These are phyloP conservation scores for Lachnum nothofagi DNA, from an alignment of 2,329 filamentous ascomycete species.

Conservation along the genomic window DNA sequence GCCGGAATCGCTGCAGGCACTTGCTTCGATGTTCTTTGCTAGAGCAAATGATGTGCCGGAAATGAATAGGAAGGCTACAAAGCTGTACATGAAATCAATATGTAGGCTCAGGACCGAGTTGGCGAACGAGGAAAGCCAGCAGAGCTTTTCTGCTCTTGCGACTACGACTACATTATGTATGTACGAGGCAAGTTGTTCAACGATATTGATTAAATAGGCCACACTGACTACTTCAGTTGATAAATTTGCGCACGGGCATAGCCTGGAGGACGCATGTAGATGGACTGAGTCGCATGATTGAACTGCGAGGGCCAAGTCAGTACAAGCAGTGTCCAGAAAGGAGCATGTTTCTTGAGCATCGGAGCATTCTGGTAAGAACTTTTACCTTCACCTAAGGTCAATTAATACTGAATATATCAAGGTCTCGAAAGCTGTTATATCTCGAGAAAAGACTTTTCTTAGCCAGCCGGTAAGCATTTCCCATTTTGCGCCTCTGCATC, in stretches of 20 bases:
- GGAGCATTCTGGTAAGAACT: conserved; percentile 6
- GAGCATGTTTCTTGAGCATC: conserved; percentile 10
- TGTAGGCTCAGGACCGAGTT: background rate
- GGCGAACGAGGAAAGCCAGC: background rate
- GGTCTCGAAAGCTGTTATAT: conserved; percentile 10
- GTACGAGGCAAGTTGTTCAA: conserved; percentile 4
- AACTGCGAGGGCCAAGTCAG: conserved; percentile 1
- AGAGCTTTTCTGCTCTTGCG: conserved; percentile 1
- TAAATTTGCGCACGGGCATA: background rate
- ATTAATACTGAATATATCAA: background rate
- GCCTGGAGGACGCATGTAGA: conserved; percentile 5
- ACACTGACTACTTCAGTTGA: background rate
- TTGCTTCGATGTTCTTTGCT: conserved; percentile 9
- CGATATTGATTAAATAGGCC: background rate
- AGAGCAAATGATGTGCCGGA: background rate
- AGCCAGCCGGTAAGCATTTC: background rate
- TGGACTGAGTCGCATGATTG: conserved; percentile 3
- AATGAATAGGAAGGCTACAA: background rate
- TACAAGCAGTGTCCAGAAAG: conserved; percentile 3
- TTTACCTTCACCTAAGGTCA: background rate
- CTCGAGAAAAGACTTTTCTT: conserved; percentile 7
- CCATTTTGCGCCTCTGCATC: background rate
- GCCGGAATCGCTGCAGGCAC: conserved; percentile 1
- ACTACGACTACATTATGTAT: conserved; percentile 7
- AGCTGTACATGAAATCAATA: conserved; percentile 4